A percentile compares a stretch with the other conserved stretches of the same genome.
These are phyloP conservation scores for Hanseniaspora pseudoguilliermondii DNA, from an alignment of 805 yeast genomes.

Conservation along the genomic window DNA sequence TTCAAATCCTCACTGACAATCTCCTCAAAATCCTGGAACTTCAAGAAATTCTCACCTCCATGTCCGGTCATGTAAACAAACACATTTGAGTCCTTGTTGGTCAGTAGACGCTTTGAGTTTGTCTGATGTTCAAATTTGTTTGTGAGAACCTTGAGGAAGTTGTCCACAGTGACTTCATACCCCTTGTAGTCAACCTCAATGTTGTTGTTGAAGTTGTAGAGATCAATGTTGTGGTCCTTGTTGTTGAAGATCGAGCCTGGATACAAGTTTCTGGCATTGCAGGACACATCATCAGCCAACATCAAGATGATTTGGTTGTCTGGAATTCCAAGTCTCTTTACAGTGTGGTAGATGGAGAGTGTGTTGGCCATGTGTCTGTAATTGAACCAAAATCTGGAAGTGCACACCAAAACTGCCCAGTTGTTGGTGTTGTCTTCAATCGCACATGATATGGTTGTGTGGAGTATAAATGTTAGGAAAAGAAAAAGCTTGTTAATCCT, in stretches of 20 bases:
- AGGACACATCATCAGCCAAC: constrained; percentile 94
- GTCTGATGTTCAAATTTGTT: constrained; percentile 96
- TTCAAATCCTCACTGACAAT: constrained; percentile 91
- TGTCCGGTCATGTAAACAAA: constrained; percentile 95
- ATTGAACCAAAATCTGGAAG: constrained; percentile 96
- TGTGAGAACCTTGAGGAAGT: constrained; percentile 79
- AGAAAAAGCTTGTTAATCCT: background rate
- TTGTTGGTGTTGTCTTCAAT: constrained; percentile 42
- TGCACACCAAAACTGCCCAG: constrained; percentile 83
- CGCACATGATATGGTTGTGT: background rate
- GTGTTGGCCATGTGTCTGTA: constrained; percentile 97
- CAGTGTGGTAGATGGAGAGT: constrained; percentile 86
- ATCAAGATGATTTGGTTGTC: constrained; percentile 92
- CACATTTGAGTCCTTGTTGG: constrained; percentile 89
- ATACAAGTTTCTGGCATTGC: constrained; percentile 89
- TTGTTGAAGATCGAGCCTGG: constrained; percentile 95
- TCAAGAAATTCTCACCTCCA: constrained; percentile 94
- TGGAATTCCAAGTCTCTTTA: constrained; percentile 90
- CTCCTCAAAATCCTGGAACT: constrained; percentile 97
- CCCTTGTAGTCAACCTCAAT: constrained; percentile 96
- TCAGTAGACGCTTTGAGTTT: constrained; percentile 72
- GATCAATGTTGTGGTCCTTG: constrained; percentile 78
- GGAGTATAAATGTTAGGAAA: background rate
- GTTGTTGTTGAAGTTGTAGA: constrained; percentile 53
- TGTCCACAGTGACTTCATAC: constrained; percentile 95